phyloP scores from a whole-genome alignment of 768 basidiomycete genomes.

The Kwoniella sp. region DNA sequence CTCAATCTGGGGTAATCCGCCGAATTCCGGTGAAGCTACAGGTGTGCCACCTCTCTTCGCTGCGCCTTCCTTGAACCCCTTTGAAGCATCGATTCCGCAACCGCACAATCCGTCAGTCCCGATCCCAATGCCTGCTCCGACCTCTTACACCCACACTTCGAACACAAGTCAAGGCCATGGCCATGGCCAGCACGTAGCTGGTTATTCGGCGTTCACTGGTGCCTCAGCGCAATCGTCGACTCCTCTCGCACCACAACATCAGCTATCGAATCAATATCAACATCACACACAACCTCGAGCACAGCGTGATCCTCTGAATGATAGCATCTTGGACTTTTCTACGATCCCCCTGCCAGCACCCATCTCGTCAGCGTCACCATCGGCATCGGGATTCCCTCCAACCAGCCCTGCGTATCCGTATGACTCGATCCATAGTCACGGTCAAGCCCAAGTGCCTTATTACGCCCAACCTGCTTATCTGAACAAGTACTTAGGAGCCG shows the following conservation, averaged over 20 bases:
- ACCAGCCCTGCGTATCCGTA: neutral
- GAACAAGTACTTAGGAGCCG: neutral
- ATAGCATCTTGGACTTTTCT: neutral
- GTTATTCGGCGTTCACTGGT: neutral
- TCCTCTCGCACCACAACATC: neutral
- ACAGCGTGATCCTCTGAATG: neutral
- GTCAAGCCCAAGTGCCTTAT: conserved; percentile 9
- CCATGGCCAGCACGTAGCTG: neutral
- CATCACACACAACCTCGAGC: neutral
- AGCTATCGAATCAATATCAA: neutral
- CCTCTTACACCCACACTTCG: neutral
- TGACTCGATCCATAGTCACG: conserved; percentile 1
- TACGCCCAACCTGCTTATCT: conserved; percentile 18
- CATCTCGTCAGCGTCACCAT: neutral
- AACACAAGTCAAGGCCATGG: neutral
- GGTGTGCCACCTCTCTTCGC: neutral
- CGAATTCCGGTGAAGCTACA: neutral
- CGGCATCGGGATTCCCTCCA: neutral
- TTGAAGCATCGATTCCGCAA: neutral
- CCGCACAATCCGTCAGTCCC: neutral
- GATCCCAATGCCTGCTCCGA: neutral
- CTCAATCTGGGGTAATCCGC: conserved; percentile 12
- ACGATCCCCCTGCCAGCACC: too few relatives aligned
- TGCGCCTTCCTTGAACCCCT: neutral
- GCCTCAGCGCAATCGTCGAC: neutral